These are phyloP conservation scores for Rubia yunnanensis DNA, from an alignment of 257 asterid genomes.

Conservation along the genomic window DNA sequence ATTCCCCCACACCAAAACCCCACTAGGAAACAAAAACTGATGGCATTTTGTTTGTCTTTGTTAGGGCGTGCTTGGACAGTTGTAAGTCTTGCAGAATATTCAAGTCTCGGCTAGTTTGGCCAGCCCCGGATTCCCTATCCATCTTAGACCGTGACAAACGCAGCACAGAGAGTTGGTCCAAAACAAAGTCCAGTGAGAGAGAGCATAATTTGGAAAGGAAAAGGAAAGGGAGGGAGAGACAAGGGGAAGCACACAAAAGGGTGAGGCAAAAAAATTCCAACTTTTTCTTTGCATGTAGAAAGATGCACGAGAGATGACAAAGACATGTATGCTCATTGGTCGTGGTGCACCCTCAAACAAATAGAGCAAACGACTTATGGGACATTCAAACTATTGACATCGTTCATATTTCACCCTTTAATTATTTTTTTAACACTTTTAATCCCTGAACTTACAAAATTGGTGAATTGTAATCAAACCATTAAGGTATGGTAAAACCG, in stretches of 20 bases:
- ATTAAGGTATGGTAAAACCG: too few species aligned
- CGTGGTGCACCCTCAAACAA: too few species aligned
- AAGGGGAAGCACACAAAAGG: slow-evolving; percentile 2
- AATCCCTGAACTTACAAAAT: too few species aligned
- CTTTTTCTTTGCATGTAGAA: background rate
- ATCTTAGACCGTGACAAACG: slow-evolving; percentile 55
- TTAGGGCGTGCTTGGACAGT: slow-evolving; percentile 66
- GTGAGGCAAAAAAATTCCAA: background rate
- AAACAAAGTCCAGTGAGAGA: slow-evolving; percentile 8
- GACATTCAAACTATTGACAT: too few species aligned
- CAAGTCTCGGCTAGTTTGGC: slow-evolving; percentile 23
- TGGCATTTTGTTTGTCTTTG: slow-evolving; percentile 64
- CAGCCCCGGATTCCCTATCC: slow-evolving; percentile 60
- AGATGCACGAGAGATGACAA: background rate
- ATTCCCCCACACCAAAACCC: slow-evolving; percentile 14
- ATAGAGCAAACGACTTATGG: too few species aligned
- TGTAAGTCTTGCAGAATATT: slow-evolving; percentile 40
- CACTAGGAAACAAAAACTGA: slow-evolving; percentile 42
- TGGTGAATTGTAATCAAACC: too few species aligned
- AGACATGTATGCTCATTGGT: background rate
- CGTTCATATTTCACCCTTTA: too few species aligned
- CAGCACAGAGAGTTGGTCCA: slow-evolving; percentile 20
- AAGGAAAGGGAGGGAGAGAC: slow-evolving; percentile 16
- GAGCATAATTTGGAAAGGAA: slow-evolving; percentile 7
- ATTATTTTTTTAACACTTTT: too few species aligned